Evolutionary conservation across 176 grass and related monocot genomes (phyloP).

Genomic region (Tuctoria greenei): DNA sequence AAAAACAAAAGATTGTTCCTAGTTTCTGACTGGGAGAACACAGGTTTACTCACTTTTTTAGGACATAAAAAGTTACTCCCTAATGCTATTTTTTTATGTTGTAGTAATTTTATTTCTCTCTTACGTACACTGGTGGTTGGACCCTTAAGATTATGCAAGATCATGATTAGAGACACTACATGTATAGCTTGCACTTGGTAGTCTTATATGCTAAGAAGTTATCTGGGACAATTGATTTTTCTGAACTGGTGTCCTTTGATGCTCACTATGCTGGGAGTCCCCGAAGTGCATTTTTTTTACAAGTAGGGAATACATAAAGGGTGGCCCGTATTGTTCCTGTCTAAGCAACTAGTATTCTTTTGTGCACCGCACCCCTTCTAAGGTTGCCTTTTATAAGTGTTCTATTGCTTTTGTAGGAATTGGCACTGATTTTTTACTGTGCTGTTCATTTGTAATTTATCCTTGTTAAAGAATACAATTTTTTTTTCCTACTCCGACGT

Average conservation of each 20-base stretch:
- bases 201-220: background rate
- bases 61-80: background rate
- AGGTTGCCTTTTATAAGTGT: background rate
- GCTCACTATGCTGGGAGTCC: background rate
- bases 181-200: conserved; percentile 9
- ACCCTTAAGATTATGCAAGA: too few relatives aligned
- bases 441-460: background rate
- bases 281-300: background rate
- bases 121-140: background rate
- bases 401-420: background rate
- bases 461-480: background rate
- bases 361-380: background rate
- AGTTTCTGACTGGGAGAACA: background rate
- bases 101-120: conserved; percentile 5
- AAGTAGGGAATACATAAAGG: conserved; percentile 40
- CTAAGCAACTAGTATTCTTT: conserved; percentile 3
- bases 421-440: background rate
- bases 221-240: background rate
- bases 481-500: too few relatives aligned
- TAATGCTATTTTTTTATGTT: background rate
- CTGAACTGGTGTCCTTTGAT: conserved; percentile 17
- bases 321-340: conserved; percentile 22
- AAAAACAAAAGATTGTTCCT: background rate
- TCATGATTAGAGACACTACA: background rate
- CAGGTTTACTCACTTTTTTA: background rate